Evolutionary conservation across 495 filamentous ascomycete species (phyloP), one percentile per base, ranked within the genome.

Genomic region (Rusavskia elegans): DNA sequence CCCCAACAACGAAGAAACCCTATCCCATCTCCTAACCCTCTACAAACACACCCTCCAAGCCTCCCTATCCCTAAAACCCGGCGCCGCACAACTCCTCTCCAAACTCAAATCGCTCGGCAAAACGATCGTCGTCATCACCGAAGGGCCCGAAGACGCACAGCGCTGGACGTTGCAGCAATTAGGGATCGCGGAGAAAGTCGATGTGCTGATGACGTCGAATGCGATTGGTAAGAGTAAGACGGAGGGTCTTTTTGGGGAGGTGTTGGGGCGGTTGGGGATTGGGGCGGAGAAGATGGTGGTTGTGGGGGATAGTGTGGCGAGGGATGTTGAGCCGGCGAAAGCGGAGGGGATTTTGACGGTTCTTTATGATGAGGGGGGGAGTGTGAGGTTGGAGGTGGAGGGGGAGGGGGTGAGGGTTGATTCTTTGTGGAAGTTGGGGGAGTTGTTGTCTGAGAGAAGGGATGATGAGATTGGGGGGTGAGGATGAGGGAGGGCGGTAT

Each of bases 101-200:
- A 56, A 39, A 16, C 27, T 68, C 5, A 60, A 56, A 30, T 10
- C 7, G 1, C 51, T 54, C 1, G 60, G 53, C 13, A 70, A 70
- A 53, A 65, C 63, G 19, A 45, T 69, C 11, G 59, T 64, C 29
- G 37, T 68, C 4, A 37, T 71, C 5, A 71, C 68, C 0, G 68
- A 70, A 45, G 66, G 68, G 2, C 67, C 66, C 0, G 56, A 63
- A 30, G 68, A 70, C 59, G 65, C 68, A 6, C 69, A 71, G 49
- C 57, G 62, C 48, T 68, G 64, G 66, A 68, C 68, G 2, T 35
- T 69, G 0, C 38, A 55, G 14, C 54, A 61, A 37, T 56, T 70
- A 14, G 67, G 64, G 0, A 37, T 66, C 11, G 13, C n/a, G 50
- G 54, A 52, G 2, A 65, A 53, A 40, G 46, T 72, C 16, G 66